Percentiles rank a stretch among this genome's conserved stretches.
Conservation (phyloP, 2,329 filamentous ascomycete species). For the Ophiosphaerella narmari region DNA sequence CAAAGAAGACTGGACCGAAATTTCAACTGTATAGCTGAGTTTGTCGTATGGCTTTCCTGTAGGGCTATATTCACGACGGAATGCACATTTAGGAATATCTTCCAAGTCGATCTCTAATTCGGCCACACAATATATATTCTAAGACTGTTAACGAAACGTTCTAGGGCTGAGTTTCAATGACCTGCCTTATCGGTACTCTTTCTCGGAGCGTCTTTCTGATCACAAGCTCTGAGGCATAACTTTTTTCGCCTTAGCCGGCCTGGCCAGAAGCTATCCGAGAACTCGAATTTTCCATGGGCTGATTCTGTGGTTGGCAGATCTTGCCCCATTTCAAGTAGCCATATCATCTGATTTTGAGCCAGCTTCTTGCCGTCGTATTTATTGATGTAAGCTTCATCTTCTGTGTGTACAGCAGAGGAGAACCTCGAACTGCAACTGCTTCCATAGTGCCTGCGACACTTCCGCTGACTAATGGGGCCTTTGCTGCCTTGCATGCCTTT, state of each 20-base stretch:
- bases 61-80: neutral
- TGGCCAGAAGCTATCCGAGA: neutral
- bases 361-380: neutral
- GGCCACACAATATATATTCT: conserved; percentile 15
- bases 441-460: conserved; percentile 30
- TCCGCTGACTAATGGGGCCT: conserved; percentile 14
- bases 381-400: conserved; percentile 11
- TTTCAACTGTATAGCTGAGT: conserved; percentile 4
- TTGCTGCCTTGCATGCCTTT: conserved; percentile 25
- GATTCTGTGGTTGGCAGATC: conserved; percentile 5
- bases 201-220: conserved; percentile 5
- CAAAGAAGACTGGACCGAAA: conserved; percentile 21
- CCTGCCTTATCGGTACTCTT: conserved; percentile 3
- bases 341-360: conserved; percentile 11
- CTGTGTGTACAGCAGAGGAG: conserved; percentile 1
- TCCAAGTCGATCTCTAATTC: conserved; percentile 13
- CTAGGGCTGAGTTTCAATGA: neutral
- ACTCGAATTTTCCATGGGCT: neutral
- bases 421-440: neutral
- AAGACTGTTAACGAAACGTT: neutral
- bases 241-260: neutral
- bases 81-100: conserved; percentile 6
- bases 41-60: neutral
- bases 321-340: conserved; percentile 22
- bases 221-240: conserved; percentile 3